phyloP scores from a whole-genome alignment of 164 flowering plant genomes.

The Berberis thunbergii region DNA sequence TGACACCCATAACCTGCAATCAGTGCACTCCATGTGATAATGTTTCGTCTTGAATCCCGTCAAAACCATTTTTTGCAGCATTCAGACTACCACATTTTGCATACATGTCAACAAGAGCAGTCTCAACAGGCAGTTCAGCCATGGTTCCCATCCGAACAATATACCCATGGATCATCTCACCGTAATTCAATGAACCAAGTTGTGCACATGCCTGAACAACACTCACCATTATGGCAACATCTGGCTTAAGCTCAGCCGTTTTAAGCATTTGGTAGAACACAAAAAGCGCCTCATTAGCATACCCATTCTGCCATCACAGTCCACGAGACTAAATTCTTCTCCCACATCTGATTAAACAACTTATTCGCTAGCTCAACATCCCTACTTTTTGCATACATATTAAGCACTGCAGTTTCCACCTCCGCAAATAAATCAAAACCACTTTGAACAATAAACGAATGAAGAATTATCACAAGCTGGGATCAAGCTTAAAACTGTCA shows the following conservation, averaged over 20 bases:
- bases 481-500: no score
- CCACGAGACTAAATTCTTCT: slow-evolving; percentile 19
- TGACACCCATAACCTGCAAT: slow-evolving; percentile 19
- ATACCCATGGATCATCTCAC: slow-evolving; percentile 18
- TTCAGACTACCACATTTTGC: slow-evolving; percentile 55
- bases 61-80: slow-evolving; percentile 10
- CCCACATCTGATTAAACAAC: slow-evolving; percentile 14
- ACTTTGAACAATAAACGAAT: no score
- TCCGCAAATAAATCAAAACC: no score
- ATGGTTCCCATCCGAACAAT: slow-evolving; percentile 7
- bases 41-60: slow-evolving; percentile 7
- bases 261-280: slow-evolving; percentile 17
- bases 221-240: slow-evolving; percentile 9
- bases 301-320: slow-evolving; percentile 18
- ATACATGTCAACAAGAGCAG: slow-evolving; percentile 73
- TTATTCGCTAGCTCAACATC: no score
- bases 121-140: slow-evolving; percentile 8
- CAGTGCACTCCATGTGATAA: slow-evolving; percentile 20
- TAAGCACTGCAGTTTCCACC: no score
- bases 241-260: slow-evolving; percentile 10
- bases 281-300: slow-evolving; percentile 15
- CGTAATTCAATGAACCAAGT: slow-evolving; percentile 14
- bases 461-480: no score
- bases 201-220: slow-evolving; percentile 21
- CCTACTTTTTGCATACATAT: no score